Percentiles rank a stretch among this genome's conserved stretches.
Conservation (phyloP, 805 yeast genomes). For the Spathaspora arborariae region DNA sequence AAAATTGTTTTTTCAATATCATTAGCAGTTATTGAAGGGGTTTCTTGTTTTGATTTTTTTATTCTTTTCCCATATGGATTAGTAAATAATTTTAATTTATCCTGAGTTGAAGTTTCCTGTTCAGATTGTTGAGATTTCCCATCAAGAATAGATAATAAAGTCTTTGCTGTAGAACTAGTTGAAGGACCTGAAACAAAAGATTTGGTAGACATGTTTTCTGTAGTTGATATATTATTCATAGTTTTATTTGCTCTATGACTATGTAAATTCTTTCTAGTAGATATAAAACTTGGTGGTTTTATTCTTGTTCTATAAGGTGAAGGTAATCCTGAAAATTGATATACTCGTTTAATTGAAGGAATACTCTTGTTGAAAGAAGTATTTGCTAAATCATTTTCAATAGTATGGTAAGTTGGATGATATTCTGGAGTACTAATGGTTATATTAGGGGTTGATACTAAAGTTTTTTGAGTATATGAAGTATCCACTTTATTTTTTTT, state of each 20-base stretch:
- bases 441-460: slow-evolving; percentile 11
- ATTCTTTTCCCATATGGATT: slow-evolving; percentile 6
- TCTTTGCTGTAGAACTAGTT: slow-evolving; percentile 32
- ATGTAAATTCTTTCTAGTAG: slow-evolving; percentile 5
- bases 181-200: slow-evolving; percentile 9
- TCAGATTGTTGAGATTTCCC: slow-evolving; percentile 10
- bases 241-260: slow-evolving; percentile 3
- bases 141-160: slow-evolving; percentile 36
- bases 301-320: slow-evolving; percentile 42
- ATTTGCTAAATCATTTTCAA: slow-evolving; percentile 16
- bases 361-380: slow-evolving; percentile 15
- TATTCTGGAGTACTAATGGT: slow-evolving; percentile 32
- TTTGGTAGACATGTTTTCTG: not conserved
- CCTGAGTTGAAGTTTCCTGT: not conserved
- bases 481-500: slow-evolving; percentile 9
- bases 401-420: slow-evolving; percentile 33
- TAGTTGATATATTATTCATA: not conserved
- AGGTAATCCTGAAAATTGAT: slow-evolving; percentile 43
- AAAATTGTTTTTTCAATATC: slow-evolving; percentile 35
- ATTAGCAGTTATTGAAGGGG: slow-evolving; percentile 23
- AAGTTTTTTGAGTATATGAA: slow-evolving; percentile 24
- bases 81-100: slow-evolving; percentile 4
- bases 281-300: slow-evolving; percentile 23
- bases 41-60: slow-evolving; percentile 4
- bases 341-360: slow-evolving; percentile 39